Conservation (phyloP, 2,329 filamentous ascomycete species). For the Teratosphaeria zuluensis region DNA sequence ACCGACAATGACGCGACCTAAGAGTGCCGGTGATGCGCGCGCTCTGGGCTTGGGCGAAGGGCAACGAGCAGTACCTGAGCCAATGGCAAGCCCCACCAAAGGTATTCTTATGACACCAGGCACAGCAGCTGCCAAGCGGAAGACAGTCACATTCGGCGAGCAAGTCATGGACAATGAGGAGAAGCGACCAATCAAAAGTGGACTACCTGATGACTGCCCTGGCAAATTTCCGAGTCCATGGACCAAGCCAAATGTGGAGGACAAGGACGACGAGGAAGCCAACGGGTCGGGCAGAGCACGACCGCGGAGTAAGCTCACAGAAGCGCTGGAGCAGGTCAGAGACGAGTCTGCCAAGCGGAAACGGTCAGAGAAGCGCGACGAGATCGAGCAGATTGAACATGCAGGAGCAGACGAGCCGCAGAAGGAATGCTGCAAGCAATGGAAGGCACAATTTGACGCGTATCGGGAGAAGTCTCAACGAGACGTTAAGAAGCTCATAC, state of each 20-base stretch:
- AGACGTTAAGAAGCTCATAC: conserved; percentile 68
- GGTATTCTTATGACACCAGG: conserved; percentile 57
- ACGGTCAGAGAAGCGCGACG: conserved; percentile 18
- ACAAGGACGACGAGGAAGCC: conserved; percentile 21
- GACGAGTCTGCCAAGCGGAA: conserved; percentile 28
- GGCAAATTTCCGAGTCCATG: conserved; percentile 44
- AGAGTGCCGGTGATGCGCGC: conserved; percentile 19
- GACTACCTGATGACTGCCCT: conserved; percentile 38
- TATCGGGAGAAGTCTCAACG: conserved; percentile 63
- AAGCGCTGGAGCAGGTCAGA: conserved; percentile 35
- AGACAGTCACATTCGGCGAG: conserved; percentile 52
- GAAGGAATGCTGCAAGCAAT: conserved; percentile 67
- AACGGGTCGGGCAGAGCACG: conserved; percentile 16
- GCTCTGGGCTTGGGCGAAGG: conserved; percentile 8
- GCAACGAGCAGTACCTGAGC: conserved; percentile 13
- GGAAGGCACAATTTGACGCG: conserved; percentile 67
- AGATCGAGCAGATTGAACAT: conserved; percentile 51
- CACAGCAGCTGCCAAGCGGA: conserved; percentile 45
- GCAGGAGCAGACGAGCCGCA: conserved; percentile 63
- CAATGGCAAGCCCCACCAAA: conserved; percentile 42
- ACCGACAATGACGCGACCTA: conserved; percentile 19
- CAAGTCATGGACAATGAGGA: conserved; percentile 47
- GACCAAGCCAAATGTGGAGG: conserved; percentile 19
- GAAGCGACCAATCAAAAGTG: conserved; percentile 37
- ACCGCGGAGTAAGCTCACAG: conserved; percentile 34